A percentile compares a stretch with the other conserved stretches of the same genome.
These are phyloP conservation scores for Annona cherimola DNA, from an alignment of 164 flowering plant species.

Conservation along the genomic window DNA sequence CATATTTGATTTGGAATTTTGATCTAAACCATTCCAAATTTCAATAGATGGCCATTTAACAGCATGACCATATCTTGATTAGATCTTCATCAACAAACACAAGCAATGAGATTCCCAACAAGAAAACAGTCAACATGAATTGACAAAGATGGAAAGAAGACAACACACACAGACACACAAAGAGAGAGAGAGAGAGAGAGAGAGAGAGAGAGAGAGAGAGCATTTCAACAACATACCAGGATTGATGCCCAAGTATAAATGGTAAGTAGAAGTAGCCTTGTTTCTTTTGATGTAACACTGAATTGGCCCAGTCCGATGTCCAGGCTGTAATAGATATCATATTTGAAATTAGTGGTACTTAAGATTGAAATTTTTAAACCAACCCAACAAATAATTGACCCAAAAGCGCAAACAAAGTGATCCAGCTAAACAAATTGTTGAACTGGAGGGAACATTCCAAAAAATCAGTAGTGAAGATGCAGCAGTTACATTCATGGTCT, in stretches of 20 bases:
- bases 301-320: slow-evolving; percentile 15
- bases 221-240: slow-evolving; percentile 6
- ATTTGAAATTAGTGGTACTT: neutral
- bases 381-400: neutral
- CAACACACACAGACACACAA: too few species aligned
- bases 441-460: neutral
- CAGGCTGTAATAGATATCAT: slow-evolving; percentile 10
- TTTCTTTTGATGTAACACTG: slow-evolving; percentile 23
- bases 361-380: neutral
- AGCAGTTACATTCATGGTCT: neutral
- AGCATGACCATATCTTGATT: too few species aligned
- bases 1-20: too few species aligned
- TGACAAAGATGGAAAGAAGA: too few species aligned
- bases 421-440: neutral
- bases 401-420: too few species aligned
- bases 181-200: too few species aligned
- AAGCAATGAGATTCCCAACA: too few species aligned
- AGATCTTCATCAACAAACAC: too few species aligned
- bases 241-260: slow-evolving; percentile 15
- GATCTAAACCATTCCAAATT: too few species aligned
- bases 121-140: too few species aligned
- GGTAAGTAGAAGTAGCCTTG: slow-evolving; percentile 19
- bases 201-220: too few species aligned
- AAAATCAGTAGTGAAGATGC: neutral
- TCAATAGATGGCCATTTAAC: too few species aligned